Conservation (phyloP, 306 rosid species). For the Gynostemma pentaphyllum region DNA sequence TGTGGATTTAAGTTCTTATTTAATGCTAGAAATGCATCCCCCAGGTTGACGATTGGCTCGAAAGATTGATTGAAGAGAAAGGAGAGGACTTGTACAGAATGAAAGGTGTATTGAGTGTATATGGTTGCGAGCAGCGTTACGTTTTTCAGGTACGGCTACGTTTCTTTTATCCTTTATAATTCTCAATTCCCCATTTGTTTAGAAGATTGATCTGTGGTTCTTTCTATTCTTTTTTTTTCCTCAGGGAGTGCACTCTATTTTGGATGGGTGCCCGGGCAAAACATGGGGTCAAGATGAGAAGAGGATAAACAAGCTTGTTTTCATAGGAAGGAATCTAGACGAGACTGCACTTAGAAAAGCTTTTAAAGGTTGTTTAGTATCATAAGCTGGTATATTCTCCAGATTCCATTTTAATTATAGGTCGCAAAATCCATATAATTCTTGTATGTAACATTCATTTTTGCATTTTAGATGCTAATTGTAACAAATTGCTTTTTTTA, state of each 20-base stretch:
- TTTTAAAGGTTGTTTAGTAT: constrained; percentile 63
- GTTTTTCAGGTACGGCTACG: constrained; percentile 66
- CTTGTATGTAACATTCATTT: background rate
- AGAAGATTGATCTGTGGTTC: background rate
- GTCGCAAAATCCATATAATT: background rate
- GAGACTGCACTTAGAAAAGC: constrained; percentile 74
- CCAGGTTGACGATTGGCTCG: constrained; percentile 87
- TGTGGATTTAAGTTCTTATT: background rate
- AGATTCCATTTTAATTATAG: background rate
- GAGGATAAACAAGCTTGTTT: constrained; percentile 76
- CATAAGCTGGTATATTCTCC: background rate
- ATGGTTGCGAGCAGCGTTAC: constrained; percentile 59
- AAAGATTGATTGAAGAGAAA: constrained; percentile 74
- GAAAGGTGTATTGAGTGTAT: constrained; percentile 74
- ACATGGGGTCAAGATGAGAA: constrained; percentile 66
- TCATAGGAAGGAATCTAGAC: constrained; percentile 82
- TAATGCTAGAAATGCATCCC: background rate
- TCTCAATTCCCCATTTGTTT: background rate
- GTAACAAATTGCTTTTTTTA: background rate
- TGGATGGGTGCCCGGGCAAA: constrained; percentile 75
- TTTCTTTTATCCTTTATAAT: constrained; percentile 5
- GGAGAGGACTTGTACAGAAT: constrained; percentile 92
- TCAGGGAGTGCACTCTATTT: constrained; percentile 86
- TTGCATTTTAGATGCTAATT: background rate
- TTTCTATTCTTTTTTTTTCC: background rate